phyloP scores from a whole-genome alignment of 192 early-diverging fungal genomes.

The Coemansia sp. region DNA sequence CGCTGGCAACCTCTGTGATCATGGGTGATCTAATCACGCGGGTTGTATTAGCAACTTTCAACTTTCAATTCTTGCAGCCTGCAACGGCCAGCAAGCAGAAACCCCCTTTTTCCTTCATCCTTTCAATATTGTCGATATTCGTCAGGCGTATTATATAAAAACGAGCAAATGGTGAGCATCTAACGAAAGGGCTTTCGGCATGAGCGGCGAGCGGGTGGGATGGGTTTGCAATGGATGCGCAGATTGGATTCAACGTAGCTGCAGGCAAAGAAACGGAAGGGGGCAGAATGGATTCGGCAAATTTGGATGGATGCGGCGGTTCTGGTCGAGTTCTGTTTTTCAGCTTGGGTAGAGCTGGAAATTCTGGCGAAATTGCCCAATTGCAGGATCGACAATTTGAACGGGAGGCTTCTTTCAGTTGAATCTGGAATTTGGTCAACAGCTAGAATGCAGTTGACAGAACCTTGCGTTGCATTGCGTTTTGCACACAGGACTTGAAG shows the following conservation, averaged over 20 bases:
- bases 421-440: too few species aligned
- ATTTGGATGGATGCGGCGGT: neutral
- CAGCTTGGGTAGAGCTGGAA: neutral
- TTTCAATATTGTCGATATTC: slow-evolving; percentile 7
- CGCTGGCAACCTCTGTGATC: neutral
- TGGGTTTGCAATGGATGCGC: neutral
- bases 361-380: neutral
- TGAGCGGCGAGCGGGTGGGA: neutral
- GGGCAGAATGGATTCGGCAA: neutral
- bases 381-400: too few species aligned
- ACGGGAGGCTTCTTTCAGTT: too few species aligned
- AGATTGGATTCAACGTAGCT: neutral
- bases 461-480: too few species aligned
- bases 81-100: neutral
- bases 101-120: slow-evolving; percentile 7
- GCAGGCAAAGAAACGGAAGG: neutral
- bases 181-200: neutral
- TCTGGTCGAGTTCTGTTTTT: neutral
- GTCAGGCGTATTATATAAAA: slow-evolving; percentile 2
- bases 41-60: neutral
- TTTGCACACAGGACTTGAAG: too few species aligned
- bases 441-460: too few species aligned
- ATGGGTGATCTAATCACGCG: neutral
- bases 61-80: neutral
- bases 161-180: slow-evolving; percentile 5